Conservation (phyloP, 768 basidiomycete species). For the Tulasnella sp. region DNA sequence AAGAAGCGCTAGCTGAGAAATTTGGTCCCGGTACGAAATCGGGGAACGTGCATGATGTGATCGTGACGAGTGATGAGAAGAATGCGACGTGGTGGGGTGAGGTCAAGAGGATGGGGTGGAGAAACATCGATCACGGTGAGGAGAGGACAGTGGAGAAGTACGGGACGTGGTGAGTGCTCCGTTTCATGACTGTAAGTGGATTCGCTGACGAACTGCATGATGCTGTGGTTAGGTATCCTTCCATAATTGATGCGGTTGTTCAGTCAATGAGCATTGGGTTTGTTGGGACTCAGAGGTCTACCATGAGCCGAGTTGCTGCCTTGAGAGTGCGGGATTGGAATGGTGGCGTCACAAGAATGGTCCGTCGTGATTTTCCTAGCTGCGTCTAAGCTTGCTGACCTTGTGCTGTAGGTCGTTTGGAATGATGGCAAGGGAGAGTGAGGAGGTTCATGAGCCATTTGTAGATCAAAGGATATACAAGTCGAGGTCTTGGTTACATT, state of each 20-base stretch:
- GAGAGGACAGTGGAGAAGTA: constrained; percentile 13
- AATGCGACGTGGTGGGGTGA: constrained; percentile 21
- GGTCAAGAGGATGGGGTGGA: constrained; percentile 21
- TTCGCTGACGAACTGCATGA: not conserved
- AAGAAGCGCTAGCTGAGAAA: not conserved
- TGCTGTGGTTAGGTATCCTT: constrained; percentile 13
- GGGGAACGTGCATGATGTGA: constrained; percentile 12
- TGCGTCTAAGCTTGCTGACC: not conserved
- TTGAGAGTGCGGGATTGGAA: constrained; percentile 28
- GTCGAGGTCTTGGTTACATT: not conserved
- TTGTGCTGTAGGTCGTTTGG: not conserved
- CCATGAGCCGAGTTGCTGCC: constrained; percentile 26
- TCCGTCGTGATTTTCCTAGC: not conserved
- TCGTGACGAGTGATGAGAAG: constrained; percentile 28
- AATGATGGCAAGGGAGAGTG: not conserved
- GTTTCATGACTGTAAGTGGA: not conserved
- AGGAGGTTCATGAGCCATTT: not conserved
- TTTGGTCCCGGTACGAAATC: not conserved
- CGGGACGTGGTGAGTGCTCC: constrained; percentile 18
- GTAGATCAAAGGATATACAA: not conserved
- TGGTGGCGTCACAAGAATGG: constrained; percentile 24
- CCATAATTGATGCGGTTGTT: constrained; percentile 22
- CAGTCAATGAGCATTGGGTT: constrained; percentile 26
- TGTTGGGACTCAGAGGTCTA: constrained; percentile 28
- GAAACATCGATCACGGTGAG: constrained; percentile 19